Base-by-base conservation (phyloP, 208 protist genomes). In the Acanthamoeba culbertsoni region DNA sequence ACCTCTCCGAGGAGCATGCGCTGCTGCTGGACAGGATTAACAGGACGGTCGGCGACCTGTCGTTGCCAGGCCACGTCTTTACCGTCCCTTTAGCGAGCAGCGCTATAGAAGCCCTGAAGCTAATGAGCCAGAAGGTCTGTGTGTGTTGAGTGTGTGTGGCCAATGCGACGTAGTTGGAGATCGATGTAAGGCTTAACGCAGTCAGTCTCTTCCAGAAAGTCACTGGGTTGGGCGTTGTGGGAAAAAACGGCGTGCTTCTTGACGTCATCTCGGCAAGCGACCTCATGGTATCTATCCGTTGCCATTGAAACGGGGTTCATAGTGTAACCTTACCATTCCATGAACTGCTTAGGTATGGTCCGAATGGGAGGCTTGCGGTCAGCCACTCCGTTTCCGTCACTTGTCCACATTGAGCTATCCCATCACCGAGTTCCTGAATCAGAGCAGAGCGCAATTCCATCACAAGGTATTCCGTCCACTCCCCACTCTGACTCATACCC, bases 1-100 rank as follows among this genome's bases (percentile, higher is more conserved):
- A 84, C 46, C 18, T 84, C n/a, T 53, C n/a, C 26, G 73, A 84
- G 46, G 73, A 84, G 46, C 73, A 84, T 37, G 73, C 43, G 73
- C 73, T 84, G 73, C 43, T 31, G 46, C 28, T 84, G 10, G 33
- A 84, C 40, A 45, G 31, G 42, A 28, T 12, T 5, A 1, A 28
- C 18, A 4, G 18, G 73, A 84, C 42, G 3, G 73, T 84, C 28
- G 46, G 46, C 42, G 73, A 84, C 8, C 46, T 84, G 73, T 10
- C 12, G 16, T 31, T 84, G 73, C 35, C 73, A 16, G 0, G 23
- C 18, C 73, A 84, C 28, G 73, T 84, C 37, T 51, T 35, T 31
- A 57, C 73, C 1, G 73, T 84, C 28, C 43, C 42, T 7, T 20
- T 84, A 0, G 73, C 18, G n/a, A 26, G n/a, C 73, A 84, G 37